phyloP scores from a whole-genome alignment of 345 rosid genomes.

The Syzygium aqueum region DNA sequence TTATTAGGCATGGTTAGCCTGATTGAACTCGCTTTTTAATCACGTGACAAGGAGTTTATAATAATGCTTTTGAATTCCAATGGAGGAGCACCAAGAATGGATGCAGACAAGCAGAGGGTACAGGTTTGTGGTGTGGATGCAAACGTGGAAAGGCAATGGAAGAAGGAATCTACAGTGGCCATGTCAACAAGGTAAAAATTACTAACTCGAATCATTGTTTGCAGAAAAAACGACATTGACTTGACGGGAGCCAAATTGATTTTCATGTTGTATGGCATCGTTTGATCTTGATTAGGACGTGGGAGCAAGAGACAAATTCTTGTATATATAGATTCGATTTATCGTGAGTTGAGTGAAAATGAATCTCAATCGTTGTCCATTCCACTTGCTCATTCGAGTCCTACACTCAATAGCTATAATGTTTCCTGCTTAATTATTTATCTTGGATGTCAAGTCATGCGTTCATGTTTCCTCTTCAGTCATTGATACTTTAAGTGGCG shows the following conservation, averaged over 20 bases:
- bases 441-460: too few relatives aligned
- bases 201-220: too few relatives aligned
- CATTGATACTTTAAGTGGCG: too few relatives aligned
- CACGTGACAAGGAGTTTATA: neutral
- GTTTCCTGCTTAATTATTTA: too few relatives aligned
- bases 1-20: neutral
- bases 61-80: neutral
- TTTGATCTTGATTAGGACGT: neutral
- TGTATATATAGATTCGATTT: too few relatives aligned
- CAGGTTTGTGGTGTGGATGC: rapidly evolving
- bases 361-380: too few relatives aligned
- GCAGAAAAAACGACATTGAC: too few relatives aligned
- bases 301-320: neutral
- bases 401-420: too few relatives aligned
- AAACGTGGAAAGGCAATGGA: neutral
- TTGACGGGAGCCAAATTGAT: too few relatives aligned
- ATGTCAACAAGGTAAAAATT: neutral
- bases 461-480: too few relatives aligned
- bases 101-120: neutral
- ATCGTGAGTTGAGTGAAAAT: too few relatives aligned
- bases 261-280: neutral
- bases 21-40: neutral
- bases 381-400: too few relatives aligned
- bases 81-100: neutral
- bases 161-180: neutral